phyloP scores from a whole-genome alignment of 768 basidiomycete genomes.

The Roridomyces roridus region DNA sequence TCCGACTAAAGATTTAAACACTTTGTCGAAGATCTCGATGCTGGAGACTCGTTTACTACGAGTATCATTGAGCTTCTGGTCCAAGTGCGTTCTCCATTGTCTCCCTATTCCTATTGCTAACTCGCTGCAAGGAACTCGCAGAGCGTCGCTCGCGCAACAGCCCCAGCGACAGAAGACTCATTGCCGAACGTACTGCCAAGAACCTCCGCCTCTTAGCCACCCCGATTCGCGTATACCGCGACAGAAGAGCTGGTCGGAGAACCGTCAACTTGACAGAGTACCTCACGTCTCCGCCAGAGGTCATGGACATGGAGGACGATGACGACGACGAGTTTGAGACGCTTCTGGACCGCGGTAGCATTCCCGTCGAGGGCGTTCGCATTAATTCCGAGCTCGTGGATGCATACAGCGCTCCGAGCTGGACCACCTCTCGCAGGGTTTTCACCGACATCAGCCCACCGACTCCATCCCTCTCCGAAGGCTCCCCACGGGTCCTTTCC shows the following conservation, averaged over 20 bases:
- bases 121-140: constrained; percentile 66
- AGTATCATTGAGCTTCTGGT: constrained; percentile 78
- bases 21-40: constrained; percentile 79
- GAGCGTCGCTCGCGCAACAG: constrained; percentile 67
- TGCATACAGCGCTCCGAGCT: constrained; percentile 47
- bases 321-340: constrained; percentile 71
- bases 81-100: constrained; percentile 51
- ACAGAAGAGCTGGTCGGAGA: constrained; percentile 44
- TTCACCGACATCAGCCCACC: constrained; percentile 29
- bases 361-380: constrained; percentile 58
- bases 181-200: constrained; percentile 72
- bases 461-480: constrained; percentile 32
- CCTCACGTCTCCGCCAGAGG: constrained; percentile 55
- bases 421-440: constrained; percentile 18
- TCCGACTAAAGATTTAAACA: constrained; percentile 38
- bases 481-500: constrained; percentile 21
- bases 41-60: constrained; percentile 82
- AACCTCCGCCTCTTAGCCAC: constrained; percentile 63
- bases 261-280: constrained; percentile 56
- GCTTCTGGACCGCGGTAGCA: constrained; percentile 44
- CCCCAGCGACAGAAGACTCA: constrained; percentile 60
- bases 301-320: constrained; percentile 68
- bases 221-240: constrained; percentile 60
- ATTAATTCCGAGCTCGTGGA: constrained; percentile 70
- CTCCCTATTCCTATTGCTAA: constrained; percentile 8